phyloP scores from a whole-genome alignment of 129 eudicot species.

The sunflower (Helianthus annuus) region HanXRQr2.0-SUNRISE NC_035446.2:141480699-141481198 shows the following conservation, averaged over 20 bases:
- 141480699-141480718: slow-evolving; percentile 3
- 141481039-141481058: slow-evolving; percentile 77
- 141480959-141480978: slow-evolving; percentile 35
- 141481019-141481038: slow-evolving; percentile 57
- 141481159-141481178: slow-evolving; percentile 8
- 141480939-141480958: slow-evolving; percentile 1
- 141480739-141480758: neutral
- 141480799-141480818: slow-evolving; percentile 31
- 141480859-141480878: slow-evolving; percentile 23
- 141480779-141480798: slow-evolving; percentile 12
- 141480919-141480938: slow-evolving; percentile 27
- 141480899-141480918: slow-evolving; percentile 5
- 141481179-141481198: slow-evolving; percentile 27
- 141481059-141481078: slow-evolving; percentile 66
- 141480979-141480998: slow-evolving; percentile 39
- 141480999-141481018: slow-evolving; percentile 56
- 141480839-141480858: neutral
- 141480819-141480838: slow-evolving; percentile 10
- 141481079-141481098: slow-evolving; percentile 24
- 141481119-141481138: slow-evolving; percentile 74
- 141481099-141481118: slow-evolving; percentile 59
- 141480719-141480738: slow-evolving; percentile 11
- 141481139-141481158: slow-evolving; percentile 49
- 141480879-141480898: slow-evolving; percentile 14
- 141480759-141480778: neutral